Evolutionary conservation across 2,329 filamentous ascomycete genomes (phyloP).

Genomic region (Conoideocrella luteorostrata): DNA sequence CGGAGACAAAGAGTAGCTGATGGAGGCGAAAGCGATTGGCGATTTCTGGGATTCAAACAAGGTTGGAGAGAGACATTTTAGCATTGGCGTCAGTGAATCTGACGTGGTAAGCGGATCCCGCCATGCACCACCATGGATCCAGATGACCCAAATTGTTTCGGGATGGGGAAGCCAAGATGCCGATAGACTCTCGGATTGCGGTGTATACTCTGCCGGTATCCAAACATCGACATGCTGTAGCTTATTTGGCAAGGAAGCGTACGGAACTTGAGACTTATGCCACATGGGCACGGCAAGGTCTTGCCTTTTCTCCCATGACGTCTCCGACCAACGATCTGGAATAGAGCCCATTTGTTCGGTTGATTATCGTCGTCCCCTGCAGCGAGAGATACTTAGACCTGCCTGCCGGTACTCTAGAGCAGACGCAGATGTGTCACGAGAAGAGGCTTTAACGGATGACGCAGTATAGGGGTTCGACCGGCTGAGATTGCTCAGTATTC

Average conservation of each 20-base stretch:
- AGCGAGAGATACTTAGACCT: not conserved
- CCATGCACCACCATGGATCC: slow-evolving; percentile 22
- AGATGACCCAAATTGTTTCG: slow-evolving; percentile 13
- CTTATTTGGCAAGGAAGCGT: slow-evolving; percentile 1
- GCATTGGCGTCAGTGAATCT: slow-evolving; percentile 6
- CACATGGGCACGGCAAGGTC: slow-evolving; percentile 9
- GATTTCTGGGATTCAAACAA: slow-evolving; percentile 3
- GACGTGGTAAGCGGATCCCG: slow-evolving; percentile 18
- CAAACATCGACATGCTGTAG: slow-evolving; percentile 10
- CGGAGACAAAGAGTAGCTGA: slow-evolving; percentile 10
- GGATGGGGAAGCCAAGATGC: slow-evolving; percentile 8
- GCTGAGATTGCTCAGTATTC: no score
- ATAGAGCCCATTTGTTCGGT: not conserved
- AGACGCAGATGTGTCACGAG: no score
- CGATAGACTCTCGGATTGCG: not conserved
- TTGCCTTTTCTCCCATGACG: not conserved
- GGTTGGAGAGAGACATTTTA: slow-evolving; percentile 4
- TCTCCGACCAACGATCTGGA: slow-evolving; percentile 5
- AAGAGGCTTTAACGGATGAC: no score
- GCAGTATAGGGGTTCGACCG: no score
- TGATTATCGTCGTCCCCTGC: not conserved
- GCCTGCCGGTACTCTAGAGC: no score
- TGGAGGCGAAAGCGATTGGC: slow-evolving; percentile 9
- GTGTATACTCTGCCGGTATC: slow-evolving; percentile 1
- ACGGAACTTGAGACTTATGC: slow-evolving; percentile 9